Conservation (phyloP, 176 grass and related monocot species). For the Panicum miliaceum region DNA sequence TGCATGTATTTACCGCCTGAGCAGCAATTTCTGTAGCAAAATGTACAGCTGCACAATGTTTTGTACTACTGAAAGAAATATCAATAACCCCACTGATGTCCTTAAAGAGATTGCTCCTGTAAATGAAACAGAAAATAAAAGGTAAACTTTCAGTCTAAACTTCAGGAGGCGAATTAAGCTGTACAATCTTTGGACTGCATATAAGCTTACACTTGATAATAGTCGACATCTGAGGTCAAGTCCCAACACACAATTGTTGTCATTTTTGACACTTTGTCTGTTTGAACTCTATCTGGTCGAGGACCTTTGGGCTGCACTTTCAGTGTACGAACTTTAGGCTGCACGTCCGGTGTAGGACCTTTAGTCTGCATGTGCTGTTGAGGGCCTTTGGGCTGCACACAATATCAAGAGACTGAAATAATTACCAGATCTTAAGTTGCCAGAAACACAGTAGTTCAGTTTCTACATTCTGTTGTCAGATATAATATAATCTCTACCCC, state of each 20-base stretch:
- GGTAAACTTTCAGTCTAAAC: neutral
- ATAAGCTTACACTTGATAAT: conserved; percentile 8
- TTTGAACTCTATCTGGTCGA: neutral
- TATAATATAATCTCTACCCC: too few relatives aligned
- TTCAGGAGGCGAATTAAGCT: neutral
- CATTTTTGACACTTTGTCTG: neutral
- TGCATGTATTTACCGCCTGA: neutral
- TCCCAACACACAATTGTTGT: neutral
- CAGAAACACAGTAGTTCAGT: neutral
- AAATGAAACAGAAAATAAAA: neutral
- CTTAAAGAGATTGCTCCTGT: neutral
- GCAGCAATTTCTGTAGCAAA: neutral
- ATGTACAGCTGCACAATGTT: neutral
- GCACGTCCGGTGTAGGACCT: neutral
- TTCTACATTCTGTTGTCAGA: neutral
- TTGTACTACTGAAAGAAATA: neutral
- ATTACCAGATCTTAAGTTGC: neutral
- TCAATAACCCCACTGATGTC: neutral
- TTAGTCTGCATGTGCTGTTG: neutral
- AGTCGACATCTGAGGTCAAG: neutral
- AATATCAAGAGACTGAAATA: neutral
- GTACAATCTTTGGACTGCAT: neutral
- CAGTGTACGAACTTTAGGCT: neutral
- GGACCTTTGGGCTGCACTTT: neutral
- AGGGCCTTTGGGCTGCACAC: neutral